A percentile compares a stretch with the other conserved stretches of the same genome.
Conservation (phyloP, 306 rosid species). For the Sindora glabra region DNA sequence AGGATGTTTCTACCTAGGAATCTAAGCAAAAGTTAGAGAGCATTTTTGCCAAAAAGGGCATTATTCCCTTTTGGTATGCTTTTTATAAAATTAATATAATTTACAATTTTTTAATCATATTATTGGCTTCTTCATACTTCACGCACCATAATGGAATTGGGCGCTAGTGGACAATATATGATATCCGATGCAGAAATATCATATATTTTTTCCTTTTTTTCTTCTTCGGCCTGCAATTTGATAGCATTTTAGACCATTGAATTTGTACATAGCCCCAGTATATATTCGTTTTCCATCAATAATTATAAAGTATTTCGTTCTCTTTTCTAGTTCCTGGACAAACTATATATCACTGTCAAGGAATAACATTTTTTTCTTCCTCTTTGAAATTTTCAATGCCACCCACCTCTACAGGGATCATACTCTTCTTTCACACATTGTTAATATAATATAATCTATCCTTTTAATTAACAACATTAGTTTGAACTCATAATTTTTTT, state of each 20-base stretch:
- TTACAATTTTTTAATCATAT: no score
- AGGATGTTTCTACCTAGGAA: conserved; percentile 45
- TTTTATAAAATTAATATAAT: neutral
- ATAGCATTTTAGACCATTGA: conserved; percentile 20
- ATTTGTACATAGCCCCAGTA: neutral
- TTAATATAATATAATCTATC: no score
- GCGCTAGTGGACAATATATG: conserved; percentile 25
- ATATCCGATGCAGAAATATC: conserved; percentile 21
- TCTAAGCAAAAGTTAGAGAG: conserved; percentile 36
- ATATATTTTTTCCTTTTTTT: no score
- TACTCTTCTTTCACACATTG: no score
- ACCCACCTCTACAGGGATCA: no score
- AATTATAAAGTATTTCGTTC: neutral
- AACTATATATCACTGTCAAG: conserved; percentile 8
- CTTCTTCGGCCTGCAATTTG: conserved; percentile 21
- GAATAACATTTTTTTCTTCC: neutral
- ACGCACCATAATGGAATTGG: neutral
- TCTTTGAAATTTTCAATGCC: no score
- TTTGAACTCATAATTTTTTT: no score
- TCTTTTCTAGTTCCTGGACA: conserved; percentile 3
- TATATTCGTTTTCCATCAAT: neutral
- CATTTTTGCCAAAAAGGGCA: conserved; percentile 29
- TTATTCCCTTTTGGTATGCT: conserved; percentile 14
- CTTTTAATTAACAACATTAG: no score
- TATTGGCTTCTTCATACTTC: conserved; percentile 10